Base-by-base conservation (phyloP, 1,139 yeast species). In the Geotrichum klebahnii region DNA sequence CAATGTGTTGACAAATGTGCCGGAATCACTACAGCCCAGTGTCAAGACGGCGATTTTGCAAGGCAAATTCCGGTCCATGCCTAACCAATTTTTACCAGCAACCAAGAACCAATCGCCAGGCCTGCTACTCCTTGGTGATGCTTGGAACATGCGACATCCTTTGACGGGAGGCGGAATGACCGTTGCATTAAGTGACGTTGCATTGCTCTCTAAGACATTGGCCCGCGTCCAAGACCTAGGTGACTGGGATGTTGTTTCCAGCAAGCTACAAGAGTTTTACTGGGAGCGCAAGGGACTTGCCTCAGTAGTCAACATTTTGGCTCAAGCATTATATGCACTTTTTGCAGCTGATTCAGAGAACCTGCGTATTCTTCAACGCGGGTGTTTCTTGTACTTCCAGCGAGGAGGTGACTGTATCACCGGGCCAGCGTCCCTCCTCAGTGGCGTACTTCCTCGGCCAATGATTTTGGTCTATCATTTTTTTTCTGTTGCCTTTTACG, bases 151-250 rank as follows among this genome's bases (percentile, higher is more conserved):
- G 97, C 79, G 99, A 65, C 99, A 92, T 67, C 99, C 99, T 17
- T 76, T 92, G 56, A 92, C 98, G 1, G 99, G 99, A 42, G 98
- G 98, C 53, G 99, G 99, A 54, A 92, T 92, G 99, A 90, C 97
- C 9, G 98, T 92, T 40, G 97, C 97, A 0, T 74, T 94, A 55
- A 85, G 82, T 64, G 99, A 92, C 65, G 92, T 90, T 4, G 88
- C 76, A 16, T 66, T 84, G 53, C 71, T 85, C 59, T 77, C 85
- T 23, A 76, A 75, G 56, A 68, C 83, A 34, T 70, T 88, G 45
- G 78, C 81, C 28, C 32, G 52, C 3, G 41, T 49, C 5, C 20
- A 33, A 46, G 49, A 53, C 16, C 51, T 54, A 12, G 42, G 36
- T 6, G 53, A 54, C 33, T 80, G 84, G 44, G 65, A 74, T 46